Percentiles rank a stretch among this genome's conserved stretches.
These are phyloP conservation scores for Bondarzewia mesenterica DNA, from an alignment of 1,284 basidiomycete genomes.

Conservation along the genomic window DNA sequence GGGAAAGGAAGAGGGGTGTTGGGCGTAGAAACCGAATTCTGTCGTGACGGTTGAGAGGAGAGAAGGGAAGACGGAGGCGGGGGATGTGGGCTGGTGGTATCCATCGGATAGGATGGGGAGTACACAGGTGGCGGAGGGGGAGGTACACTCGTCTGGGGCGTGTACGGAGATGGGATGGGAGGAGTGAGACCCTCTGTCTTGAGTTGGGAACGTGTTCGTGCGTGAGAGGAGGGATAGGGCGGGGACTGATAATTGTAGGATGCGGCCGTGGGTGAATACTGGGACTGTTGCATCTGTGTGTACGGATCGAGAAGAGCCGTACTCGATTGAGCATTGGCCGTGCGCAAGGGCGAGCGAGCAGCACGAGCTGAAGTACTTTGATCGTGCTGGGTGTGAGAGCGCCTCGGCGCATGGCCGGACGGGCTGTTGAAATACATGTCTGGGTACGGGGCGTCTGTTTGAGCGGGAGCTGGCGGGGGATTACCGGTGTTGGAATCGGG, in stretches of 20 bases:
- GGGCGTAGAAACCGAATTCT: slow-evolving; percentile 52
- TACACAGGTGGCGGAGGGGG: slow-evolving; percentile 25
- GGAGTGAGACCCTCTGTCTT: slow-evolving; percentile 48
- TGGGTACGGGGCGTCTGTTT: slow-evolving; percentile 24
- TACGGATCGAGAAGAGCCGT: slow-evolving; percentile 55
- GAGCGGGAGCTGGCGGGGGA: slow-evolving; percentile 17
- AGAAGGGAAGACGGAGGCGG: slow-evolving; percentile 22
- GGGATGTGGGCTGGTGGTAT: slow-evolving; percentile 54
- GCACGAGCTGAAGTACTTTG: slow-evolving; percentile 34
- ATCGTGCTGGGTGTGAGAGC: slow-evolving; percentile 46
- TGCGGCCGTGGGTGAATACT: slow-evolving; percentile 49
- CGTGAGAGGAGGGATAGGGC: slow-evolving; percentile 28
- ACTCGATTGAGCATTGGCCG: slow-evolving; percentile 26
- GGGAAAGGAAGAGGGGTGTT: slow-evolving; percentile 61
- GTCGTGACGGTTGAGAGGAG: slow-evolving; percentile 23
- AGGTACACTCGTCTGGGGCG: slow-evolving; percentile 23
- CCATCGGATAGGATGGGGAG: slow-evolving; percentile 39
- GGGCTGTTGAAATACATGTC: slow-evolving; percentile 58
- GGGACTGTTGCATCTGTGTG: slow-evolving; percentile 56
- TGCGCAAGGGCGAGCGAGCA: slow-evolving; percentile 53
- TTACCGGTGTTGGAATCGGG: slow-evolving; percentile 16
- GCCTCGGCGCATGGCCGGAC: slow-evolving; percentile 42
- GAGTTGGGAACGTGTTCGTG: slow-evolving; percentile 28
- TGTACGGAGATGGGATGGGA: slow-evolving; percentile 44
- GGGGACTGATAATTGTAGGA: slow-evolving; percentile 35